Conservation (phyloP, 208 protist genomes). For the Trypanosoma platydactyli region DNA sequence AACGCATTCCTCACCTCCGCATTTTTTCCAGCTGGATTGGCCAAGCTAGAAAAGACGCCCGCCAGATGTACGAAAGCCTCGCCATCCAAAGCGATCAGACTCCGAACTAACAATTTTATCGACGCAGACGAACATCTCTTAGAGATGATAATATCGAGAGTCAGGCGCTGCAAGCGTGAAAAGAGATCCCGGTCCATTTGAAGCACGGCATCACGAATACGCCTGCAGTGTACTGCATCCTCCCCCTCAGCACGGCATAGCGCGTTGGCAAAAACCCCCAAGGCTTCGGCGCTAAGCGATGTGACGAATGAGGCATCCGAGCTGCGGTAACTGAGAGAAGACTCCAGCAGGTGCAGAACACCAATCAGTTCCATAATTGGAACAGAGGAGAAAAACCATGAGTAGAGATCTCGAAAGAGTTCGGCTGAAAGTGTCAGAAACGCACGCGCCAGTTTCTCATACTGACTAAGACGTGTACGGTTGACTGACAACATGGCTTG, state of each 20-base stretch:
- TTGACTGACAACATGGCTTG: conserved; percentile 30
- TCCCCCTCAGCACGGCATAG: conserved; percentile 12
- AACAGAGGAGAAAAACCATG: conserved; percentile 43
- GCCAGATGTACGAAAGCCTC: conserved; percentile 15
- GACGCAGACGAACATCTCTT: conserved; percentile 4
- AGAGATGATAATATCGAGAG: conserved; percentile 23
- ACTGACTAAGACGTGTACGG: conserved; percentile 26
- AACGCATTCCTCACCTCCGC: conserved; percentile 23
- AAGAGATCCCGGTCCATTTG: conserved; percentile 15
- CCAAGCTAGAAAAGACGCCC: conserved; percentile 12
- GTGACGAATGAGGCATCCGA: not conserved
- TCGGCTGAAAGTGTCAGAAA: conserved; percentile 38
- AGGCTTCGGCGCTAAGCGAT: conserved; percentile 18
- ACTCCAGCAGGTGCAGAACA: conserved; percentile 51
- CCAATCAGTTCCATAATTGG: conserved; percentile 32
- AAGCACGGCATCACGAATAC: conserved; percentile 9
- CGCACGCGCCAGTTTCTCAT: conserved; percentile 41
- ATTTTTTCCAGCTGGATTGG: conserved; percentile 5
- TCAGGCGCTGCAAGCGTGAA: conserved; percentile 17
- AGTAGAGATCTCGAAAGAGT: conserved; percentile 41
- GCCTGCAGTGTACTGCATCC: conserved; percentile 2
- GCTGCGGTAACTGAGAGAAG: conserved; percentile 17
- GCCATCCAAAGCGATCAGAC: conserved; percentile 22
- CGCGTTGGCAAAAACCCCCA: conserved; percentile 20
- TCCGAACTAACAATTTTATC: conserved; percentile 6